A percentile compares a stretch with the other conserved stretches of the same genome.
Conservation (phyloP, 1,284 basidiomycete species). For the Cryptococcus sp. region DNA sequence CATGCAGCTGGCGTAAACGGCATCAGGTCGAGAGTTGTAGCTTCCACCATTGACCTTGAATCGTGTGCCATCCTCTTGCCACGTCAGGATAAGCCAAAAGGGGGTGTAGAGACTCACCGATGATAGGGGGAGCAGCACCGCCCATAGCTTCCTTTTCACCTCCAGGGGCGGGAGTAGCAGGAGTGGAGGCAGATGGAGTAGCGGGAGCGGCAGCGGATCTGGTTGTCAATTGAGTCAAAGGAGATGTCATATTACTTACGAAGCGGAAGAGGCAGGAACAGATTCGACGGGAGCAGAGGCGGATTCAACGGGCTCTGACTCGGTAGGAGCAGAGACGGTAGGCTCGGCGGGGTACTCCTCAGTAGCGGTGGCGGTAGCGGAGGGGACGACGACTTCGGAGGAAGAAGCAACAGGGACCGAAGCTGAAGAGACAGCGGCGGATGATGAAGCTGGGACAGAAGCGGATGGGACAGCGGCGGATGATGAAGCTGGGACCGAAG, state of each 20-base stretch:
- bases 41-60: slow-evolving; percentile 3
- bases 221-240: not conserved
- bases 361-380: not conserved
- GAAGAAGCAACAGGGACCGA: slow-evolving; percentile 1
- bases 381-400: not conserved
- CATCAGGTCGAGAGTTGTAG: slow-evolving; percentile 4
- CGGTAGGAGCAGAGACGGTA: not conserved
- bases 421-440: slow-evolving; percentile 1
- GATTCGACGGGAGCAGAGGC: not conserved
- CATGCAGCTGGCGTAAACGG: slow-evolving; percentile 7
- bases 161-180: not conserved
- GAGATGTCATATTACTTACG: not conserved
- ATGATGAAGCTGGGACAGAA: slow-evolving; percentile 1
- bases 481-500: not conserved
- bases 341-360: not conserved
- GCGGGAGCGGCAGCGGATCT: not conserved
- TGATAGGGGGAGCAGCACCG: slow-evolving; percentile 5
- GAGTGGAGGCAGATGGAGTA: not conserved
- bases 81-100: not conserved
- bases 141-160: slow-evolving; percentile 2
- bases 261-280: slow-evolving; percentile 1
- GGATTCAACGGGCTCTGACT: not conserved
- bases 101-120: not conserved
- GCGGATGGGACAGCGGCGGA: not conserved
- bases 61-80: slow-evolving; percentile 5